A percentile compares a stretch with the other conserved stretches of the same genome.
phyloP scores from a whole-genome alignment of 2,329 filamentous ascomycete genomes.

The Aspergillus eucalypticola region DNA sequence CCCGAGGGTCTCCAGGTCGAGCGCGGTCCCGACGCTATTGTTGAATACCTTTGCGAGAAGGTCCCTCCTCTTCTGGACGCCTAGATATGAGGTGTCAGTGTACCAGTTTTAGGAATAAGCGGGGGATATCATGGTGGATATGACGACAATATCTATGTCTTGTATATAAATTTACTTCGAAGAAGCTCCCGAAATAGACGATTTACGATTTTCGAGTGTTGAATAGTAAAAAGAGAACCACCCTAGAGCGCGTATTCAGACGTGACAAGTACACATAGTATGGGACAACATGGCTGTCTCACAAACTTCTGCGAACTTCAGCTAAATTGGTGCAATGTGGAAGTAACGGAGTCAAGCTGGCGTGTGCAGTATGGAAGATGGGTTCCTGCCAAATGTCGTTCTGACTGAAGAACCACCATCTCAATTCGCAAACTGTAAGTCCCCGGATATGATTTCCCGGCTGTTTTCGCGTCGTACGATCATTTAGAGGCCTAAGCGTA shows the following conservation, averaged over 20 bases:
- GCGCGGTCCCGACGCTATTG: slow-evolving; percentile 44
- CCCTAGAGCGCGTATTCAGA: not conserved
- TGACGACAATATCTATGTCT: not conserved
- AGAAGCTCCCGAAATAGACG: not conserved
- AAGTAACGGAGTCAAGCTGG: no score
- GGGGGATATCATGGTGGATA: not conserved
- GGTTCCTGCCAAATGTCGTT: no score
- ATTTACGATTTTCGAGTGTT: not conserved
- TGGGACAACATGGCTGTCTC: not conserved
- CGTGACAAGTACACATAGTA: not conserved
- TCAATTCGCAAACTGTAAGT: no score
- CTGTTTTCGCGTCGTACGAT: no score
- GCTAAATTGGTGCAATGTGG: no score
- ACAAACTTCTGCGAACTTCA: no score
- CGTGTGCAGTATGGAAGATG: no score
- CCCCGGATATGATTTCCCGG: no score
- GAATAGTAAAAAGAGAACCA: not conserved
- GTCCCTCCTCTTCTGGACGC: slow-evolving; percentile 41
- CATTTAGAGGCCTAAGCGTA: no score
- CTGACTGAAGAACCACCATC: no score
- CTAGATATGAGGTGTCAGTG: not conserved
- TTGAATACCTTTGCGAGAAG: slow-evolving; percentile 44
- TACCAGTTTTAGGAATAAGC: not conserved
- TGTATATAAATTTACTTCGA: slow-evolving; percentile 2
- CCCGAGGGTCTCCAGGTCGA: slow-evolving; percentile 46